These are phyloP conservation scores for Chionographis japonica DNA, from an alignment of 106 monocot species.

Conservation along the genomic window DNA sequence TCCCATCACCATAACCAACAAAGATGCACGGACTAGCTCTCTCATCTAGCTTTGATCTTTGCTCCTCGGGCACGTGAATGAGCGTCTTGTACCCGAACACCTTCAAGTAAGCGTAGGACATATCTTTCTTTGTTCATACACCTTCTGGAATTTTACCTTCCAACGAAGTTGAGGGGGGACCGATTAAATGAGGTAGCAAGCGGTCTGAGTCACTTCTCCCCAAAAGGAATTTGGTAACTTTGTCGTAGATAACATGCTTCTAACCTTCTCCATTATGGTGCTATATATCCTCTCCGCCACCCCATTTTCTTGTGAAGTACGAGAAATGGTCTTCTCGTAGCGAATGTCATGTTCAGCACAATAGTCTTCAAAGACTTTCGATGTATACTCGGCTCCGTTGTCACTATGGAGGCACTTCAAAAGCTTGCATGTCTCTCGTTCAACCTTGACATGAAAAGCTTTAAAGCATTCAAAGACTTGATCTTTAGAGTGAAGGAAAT, in stretches of 20 bases:
- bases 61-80: background rate
- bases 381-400: slow-evolving; percentile 4
- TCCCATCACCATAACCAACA: background rate
- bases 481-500: background rate
- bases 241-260: background rate
- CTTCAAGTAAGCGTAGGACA: background rate
- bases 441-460: background rate
- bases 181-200: slow-evolving; percentile 2
- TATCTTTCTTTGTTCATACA: background rate
- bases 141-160: background rate
- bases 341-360: background rate
- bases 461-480: background rate
- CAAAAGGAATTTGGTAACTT: background rate
- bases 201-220: background rate
- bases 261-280: background rate
- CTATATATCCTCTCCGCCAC: background rate
- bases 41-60: background rate
- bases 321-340: background rate
- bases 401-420: slow-evolving; percentile 1
- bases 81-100: background rate
- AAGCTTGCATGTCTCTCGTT: background rate
- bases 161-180: background rate
- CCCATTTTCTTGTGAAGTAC: slow-evolving; percentile 2
- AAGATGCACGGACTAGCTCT: background rate
- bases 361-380: background rate